Percentiles rank a stretch among this genome's conserved stretches.
Evolutionary conservation across 1,139 yeast species (phyloP).

Genomic region (Scheffersomyces parashehatae): DNA sequence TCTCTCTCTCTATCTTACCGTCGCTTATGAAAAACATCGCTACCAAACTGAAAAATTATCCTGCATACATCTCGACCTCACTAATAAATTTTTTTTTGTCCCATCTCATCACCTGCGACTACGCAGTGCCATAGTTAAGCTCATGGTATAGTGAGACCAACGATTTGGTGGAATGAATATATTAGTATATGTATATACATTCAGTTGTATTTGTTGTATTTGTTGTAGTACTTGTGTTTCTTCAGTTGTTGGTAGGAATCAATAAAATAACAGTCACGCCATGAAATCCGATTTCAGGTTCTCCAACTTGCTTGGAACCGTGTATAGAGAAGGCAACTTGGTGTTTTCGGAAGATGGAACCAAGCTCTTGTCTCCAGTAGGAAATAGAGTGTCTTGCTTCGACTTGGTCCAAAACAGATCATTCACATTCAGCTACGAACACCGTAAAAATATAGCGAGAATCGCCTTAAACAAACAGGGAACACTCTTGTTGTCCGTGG

Average conservation of each 20-base stretch:
- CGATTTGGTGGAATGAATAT: no score
- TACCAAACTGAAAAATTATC: no score
- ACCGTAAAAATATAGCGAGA: slow-evolving; percentile 77
- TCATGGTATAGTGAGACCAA: no score
- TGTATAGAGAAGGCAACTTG: slow-evolving; percentile 86
- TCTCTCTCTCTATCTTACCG: no score
- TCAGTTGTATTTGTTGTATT: no score
- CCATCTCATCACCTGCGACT: no score
- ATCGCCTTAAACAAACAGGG: slow-evolving; percentile 84
- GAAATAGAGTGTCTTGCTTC: slow-evolving; percentile 87
- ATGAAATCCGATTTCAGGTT: slow-evolving; percentile 60
- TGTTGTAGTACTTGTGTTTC: no score
- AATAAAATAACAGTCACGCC: not conserved
- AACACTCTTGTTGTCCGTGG: slow-evolving; percentile 80
- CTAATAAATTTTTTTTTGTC: no score
- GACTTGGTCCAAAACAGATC: slow-evolving; percentile 84
- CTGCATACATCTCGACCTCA: no score
- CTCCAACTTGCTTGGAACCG: slow-evolving; percentile 90
- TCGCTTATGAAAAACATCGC: no score
- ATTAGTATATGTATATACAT: no score
- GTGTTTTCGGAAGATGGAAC: slow-evolving; percentile 89
- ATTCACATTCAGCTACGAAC: slow-evolving; percentile 90
- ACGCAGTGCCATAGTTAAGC: no score
- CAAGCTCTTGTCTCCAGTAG: slow-evolving; percentile 84
- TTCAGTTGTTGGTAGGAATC: not conserved